Conservation (phyloP, 2,329 filamentous ascomycete species). For the Aaosphaeria pasadenensis region DNA sequence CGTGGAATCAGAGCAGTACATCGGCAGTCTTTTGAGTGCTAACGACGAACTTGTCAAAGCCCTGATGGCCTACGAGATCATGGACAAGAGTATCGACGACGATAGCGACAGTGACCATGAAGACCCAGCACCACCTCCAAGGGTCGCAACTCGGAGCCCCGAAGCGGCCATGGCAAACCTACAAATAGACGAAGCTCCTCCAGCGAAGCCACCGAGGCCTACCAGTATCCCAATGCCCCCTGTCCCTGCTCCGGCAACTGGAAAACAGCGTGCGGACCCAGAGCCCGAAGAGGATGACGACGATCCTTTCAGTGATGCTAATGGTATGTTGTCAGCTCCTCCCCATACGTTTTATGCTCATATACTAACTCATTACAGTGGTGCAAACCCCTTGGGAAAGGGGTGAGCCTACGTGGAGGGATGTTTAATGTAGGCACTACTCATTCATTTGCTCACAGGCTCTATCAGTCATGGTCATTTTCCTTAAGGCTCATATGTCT, state of each 20-base stretch:
- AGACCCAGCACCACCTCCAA: slow-evolving; percentile 5
- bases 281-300: slow-evolving; percentile 61
- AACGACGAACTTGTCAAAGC: slow-evolving; percentile 95
- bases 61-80: slow-evolving; percentile 89
- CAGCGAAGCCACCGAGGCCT: slow-evolving; percentile 50
- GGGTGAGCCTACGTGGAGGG: slow-evolving; percentile 35
- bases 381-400: slow-evolving; percentile 52
- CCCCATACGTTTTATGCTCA: background rate
- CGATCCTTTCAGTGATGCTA: slow-evolving; percentile 83
- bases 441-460: too few relatives aligned
- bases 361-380: slow-evolving; percentile 29
- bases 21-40: slow-evolving; percentile 85
- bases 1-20: slow-evolving; percentile 84
- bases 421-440: slow-evolving; percentile 31
- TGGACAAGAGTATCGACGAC: slow-evolving; percentile 80
- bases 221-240: slow-evolving; percentile 38
- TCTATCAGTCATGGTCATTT: too few relatives aligned
- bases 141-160: slow-evolving; percentile 12
- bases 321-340: slow-evolving; percentile 44
- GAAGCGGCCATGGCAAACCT: slow-evolving; percentile 46
- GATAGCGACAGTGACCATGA: slow-evolving; percentile 63
- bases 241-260: slow-evolving; percentile 17
- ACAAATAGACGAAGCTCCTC: slow-evolving; percentile 42
- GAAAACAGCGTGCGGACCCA: slow-evolving; percentile 46
- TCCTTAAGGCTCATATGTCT: too few relatives aligned